These are phyloP conservation scores for Coniferiporia weirii DNA, from an alignment of 1,284 basidiomycete species.

Conservation along the genomic window DNA sequence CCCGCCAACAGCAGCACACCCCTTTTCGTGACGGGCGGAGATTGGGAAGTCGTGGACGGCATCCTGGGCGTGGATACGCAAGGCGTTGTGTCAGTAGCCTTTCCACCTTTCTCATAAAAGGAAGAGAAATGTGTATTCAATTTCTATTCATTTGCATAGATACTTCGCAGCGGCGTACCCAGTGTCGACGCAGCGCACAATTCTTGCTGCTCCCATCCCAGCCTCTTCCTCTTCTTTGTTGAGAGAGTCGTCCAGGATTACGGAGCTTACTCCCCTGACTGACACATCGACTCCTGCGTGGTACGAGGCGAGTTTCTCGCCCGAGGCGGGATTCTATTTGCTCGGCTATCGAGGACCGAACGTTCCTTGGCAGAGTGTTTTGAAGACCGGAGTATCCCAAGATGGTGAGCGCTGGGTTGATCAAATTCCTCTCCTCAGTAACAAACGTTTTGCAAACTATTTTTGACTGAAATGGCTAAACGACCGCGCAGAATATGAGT, in stretches of 20 bases:
- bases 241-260: slow-evolving; percentile 24
- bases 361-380: slow-evolving; percentile 82
- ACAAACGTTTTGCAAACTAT: too few relatives aligned
- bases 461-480: neutral
- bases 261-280: slow-evolving; percentile 57
- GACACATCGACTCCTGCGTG: slow-evolving; percentile 57
- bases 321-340: slow-evolving; percentile 79
- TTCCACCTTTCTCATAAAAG: neutral
- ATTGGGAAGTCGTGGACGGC: slow-evolving; percentile 83
- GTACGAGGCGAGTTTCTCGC: slow-evolving; percentile 74
- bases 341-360: slow-evolving; percentile 78
- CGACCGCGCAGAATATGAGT: slow-evolving; percentile 28
- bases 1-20: slow-evolving; percentile 66
- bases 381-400: slow-evolving; percentile 61
- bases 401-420: slow-evolving; percentile 23
- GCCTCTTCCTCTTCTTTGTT: slow-evolving; percentile 25
- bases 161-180: slow-evolving; percentile 89
- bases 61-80: slow-evolving; percentile 70
- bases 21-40: slow-evolving; percentile 77
- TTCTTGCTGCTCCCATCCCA: slow-evolving; percentile 75
- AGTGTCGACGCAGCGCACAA: slow-evolving; percentile 75
- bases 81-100: slow-evolving; percentile 62
- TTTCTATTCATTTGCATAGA: slow-evolving; percentile 33
- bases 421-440: too few relatives aligned
- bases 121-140: too few relatives aligned